Evolutionary conservation across 202 grass and related monocot species (phyloP).

Genomic region (Bolboschoenoplectus hybrid): DNA sequence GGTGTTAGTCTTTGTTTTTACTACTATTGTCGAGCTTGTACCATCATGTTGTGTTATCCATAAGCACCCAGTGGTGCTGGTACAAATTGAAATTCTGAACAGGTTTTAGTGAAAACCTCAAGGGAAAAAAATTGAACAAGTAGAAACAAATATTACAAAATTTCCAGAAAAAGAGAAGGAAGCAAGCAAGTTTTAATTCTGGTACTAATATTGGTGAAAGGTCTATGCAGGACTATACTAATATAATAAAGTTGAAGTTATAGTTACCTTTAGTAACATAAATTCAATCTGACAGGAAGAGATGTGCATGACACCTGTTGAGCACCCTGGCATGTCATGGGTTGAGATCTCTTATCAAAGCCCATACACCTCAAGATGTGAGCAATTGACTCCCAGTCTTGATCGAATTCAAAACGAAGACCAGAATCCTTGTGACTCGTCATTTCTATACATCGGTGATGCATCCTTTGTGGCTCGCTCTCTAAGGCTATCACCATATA

Average conservation of each 20-base stretch:
- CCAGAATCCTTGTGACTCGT: slow-evolving; percentile 55
- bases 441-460: slow-evolving; percentile 87
- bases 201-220: neutral
- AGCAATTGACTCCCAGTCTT: slow-evolving; percentile 43
- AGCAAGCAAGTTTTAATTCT: neutral
- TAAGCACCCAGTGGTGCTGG: neutral
- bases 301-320: slow-evolving; percentile 67
- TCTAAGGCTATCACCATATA: slow-evolving; percentile 70
- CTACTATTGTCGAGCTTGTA: neutral
- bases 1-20: neutral
- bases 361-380: slow-evolving; percentile 67
- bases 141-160: slow-evolving; percentile 1
- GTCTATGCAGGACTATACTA: neutral
- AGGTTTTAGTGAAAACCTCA: neutral
- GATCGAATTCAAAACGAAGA: slow-evolving; percentile 50
- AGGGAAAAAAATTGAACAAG: neutral
- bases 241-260: neutral
- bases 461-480: slow-evolving; percentile 52
- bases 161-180: neutral
- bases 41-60: neutral
- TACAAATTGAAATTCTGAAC: neutral
- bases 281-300: slow-evolving; percentile 61
- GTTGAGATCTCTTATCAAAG: slow-evolving; percentile 79
- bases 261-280: slow-evolving; percentile 15
- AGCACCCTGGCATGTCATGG: slow-evolving; percentile 72